Base-by-base conservation (phyloP, 2,329 filamentous ascomycete species). In the Fusarium fujikuroi region DNA sequence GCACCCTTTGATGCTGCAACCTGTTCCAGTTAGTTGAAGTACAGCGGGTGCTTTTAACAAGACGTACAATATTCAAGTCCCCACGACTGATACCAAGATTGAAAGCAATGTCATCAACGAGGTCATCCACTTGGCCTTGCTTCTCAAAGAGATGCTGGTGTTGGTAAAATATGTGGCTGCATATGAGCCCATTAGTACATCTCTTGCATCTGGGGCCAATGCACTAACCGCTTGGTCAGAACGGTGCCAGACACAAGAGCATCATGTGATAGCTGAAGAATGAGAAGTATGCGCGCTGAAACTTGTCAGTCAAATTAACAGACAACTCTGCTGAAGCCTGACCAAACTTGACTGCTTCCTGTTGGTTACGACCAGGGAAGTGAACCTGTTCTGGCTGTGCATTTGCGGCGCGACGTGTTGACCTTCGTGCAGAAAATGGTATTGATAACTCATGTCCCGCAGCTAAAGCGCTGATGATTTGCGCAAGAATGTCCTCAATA, bases 91-190 rank as follows among this genome's bases (percentile, higher is more conserved):
- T 82, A 1, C 87, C 86, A 21, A 96, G 87, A 0, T 92, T 94
- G 62, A 87, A 90, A 1, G 93, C 92, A 40, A 97, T 82, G 70
- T 93, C 91, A 76, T 96, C 92, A 0, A 96, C 88, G 50, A 93
- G 89, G 36, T 86, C 85, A 78, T 96, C 91, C 1, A 96, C 92
- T 19, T 89, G 85, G 21, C 81, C 79, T 79, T 96, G 94, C 56
- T 85, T 90, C 25, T 87, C 85, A 77, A 96, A 97, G 0, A 97
- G 83, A 15, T 90, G 87, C 9, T 91, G 89, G 73, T 95, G 88
- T 75, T 93, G 90, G 78, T 97, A 97, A 80, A 92, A 97, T 8
- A 97, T 90, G 76, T 93, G 93, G 69, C 93, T 95, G 49, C 18
- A 37, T 14, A 28, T 16, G 6, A 25, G 30, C 14, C 21, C n/a